Evolutionary conservation across 108 stramenopile species (phyloP).

Genomic region (Mediolabrus comicus): DNA sequence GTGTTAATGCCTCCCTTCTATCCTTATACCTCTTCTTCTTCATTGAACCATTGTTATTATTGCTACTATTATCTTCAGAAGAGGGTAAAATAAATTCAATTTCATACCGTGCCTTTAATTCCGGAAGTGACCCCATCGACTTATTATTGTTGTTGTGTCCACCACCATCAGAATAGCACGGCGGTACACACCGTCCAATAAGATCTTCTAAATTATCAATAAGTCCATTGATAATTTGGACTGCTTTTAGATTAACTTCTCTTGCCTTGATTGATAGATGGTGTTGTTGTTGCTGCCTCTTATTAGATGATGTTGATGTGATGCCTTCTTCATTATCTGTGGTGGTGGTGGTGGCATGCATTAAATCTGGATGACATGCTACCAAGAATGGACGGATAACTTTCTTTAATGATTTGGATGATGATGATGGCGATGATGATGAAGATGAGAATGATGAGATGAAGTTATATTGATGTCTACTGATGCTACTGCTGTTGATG

Average conservation of each 20-base stretch:
- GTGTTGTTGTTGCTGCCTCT: conserved; percentile 16
- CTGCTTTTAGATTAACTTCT: conserved; percentile 65
- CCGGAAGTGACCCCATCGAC: conserved; percentile 2
- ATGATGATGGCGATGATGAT: neutral
- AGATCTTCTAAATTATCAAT: conserved; percentile 57
- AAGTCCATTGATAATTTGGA: conserved; percentile 78
- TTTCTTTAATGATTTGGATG: conserved; percentile 43
- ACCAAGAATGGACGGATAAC: conserved; percentile 75
- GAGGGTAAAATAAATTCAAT: conserved; percentile 27
- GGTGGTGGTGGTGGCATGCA: neutral
- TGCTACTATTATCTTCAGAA: neutral
- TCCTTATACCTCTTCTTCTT: neutral
- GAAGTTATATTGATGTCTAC: neutral
- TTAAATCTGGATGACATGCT: conserved; percentile 81
- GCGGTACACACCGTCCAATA: conserved; percentile 16
- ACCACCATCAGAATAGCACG: neutral
- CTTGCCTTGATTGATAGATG: conserved; percentile 44
- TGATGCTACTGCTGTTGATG: neutral
- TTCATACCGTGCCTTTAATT: conserved; percentile 24
- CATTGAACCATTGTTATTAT: neutral
- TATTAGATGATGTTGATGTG: neutral
- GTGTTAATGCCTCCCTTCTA: conserved; percentile 6
- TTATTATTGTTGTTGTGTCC: neutral
- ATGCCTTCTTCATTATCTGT: neutral
- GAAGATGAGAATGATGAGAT: neutral